Conservation (phyloP, 2,329 filamentous ascomycete genomes). For the Didymella segeticola region DNA sequence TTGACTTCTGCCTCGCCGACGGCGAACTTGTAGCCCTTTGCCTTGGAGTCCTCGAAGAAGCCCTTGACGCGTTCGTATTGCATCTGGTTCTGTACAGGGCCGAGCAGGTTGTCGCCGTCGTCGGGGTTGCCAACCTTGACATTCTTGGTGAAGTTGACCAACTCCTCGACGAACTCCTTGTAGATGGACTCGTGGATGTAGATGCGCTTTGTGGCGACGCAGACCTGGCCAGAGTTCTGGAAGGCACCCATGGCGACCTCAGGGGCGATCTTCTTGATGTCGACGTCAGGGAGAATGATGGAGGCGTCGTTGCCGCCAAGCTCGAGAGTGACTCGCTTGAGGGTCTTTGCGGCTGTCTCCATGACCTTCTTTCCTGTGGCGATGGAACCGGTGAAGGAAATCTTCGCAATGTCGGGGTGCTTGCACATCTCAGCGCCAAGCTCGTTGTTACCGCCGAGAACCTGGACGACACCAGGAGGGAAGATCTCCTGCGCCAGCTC, state of each 20-base stretch:
- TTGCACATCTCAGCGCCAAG: conserved; percentile 65
- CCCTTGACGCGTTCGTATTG: conserved; percentile 67
- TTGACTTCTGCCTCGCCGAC: conserved; percentile 54
- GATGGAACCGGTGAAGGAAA: conserved; percentile 69
- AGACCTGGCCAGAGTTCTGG: conserved; percentile 62
- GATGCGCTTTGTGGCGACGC: conserved; percentile 46
- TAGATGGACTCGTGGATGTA: conserved; percentile 50
- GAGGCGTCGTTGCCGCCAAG: conserved; percentile 68
- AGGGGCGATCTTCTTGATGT: conserved; percentile 58
- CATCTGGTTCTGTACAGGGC: conserved; percentile 69
- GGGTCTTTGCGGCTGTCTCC: conserved; percentile 61
- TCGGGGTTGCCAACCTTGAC: conserved; percentile 49
- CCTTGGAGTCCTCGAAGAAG: conserved; percentile 63
- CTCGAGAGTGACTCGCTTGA: conserved; percentile 68
- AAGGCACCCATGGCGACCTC: conserved; percentile 61
- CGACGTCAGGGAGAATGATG: conserved; percentile 65
- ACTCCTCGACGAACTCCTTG: conserved; percentile 46
- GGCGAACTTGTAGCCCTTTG: conserved; percentile 61
- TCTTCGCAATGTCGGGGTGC: conserved; percentile 68
- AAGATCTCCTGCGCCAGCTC: conserved; percentile 66
- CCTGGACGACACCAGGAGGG: conserved; percentile 68
- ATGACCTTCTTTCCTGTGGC: conserved; percentile 68
- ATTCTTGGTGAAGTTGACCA: conserved; percentile 56
- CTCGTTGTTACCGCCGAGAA: conserved; percentile 65
- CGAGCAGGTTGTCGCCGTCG: conserved; percentile 57